Evolutionary conservation across 2,329 filamentous ascomycete genomes (phyloP).

Genomic region (Aspergillus vadensis): DNA sequence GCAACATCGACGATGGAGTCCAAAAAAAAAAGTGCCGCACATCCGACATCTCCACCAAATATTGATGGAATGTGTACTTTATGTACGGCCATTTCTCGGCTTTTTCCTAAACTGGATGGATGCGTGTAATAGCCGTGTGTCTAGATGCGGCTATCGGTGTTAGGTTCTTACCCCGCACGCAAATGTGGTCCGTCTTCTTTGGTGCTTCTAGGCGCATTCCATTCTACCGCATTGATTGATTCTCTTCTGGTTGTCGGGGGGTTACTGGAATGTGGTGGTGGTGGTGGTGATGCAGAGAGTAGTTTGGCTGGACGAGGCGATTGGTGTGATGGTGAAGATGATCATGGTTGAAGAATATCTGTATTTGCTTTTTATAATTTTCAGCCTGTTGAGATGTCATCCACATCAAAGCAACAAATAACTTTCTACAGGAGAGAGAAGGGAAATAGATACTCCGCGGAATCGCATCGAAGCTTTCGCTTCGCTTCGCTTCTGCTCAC

Average conservation of each 20-base stretch:
- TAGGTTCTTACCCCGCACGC: slow-evolving; percentile 12
- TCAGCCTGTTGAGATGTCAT: too few species aligned
- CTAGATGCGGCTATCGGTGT: not conserved
- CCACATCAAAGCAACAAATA: too few species aligned
- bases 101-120: not conserved
- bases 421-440: too few species aligned
- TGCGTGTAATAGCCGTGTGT: not conserved
- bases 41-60: not conserved
- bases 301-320: too few species aligned
- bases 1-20: not conserved
- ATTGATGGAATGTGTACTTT: not conserved
- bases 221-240: not conserved
- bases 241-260: too few species aligned
- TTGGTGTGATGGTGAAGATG: not conserved
- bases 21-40: slow-evolving; percentile 1
- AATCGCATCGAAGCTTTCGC: too few species aligned
- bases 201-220: slow-evolving; percentile 12
- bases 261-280: not conserved
- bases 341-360: too few species aligned
- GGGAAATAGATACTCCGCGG: too few species aligned
- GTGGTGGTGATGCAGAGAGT: not conserved
- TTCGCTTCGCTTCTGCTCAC: too few species aligned
- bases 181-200: not conserved
- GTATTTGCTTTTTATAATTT: too few species aligned
- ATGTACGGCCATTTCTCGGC: not conserved